Conservation (phyloP, 2,329 filamentous ascomycete species). For the Colletotrichum siamense region DNA sequence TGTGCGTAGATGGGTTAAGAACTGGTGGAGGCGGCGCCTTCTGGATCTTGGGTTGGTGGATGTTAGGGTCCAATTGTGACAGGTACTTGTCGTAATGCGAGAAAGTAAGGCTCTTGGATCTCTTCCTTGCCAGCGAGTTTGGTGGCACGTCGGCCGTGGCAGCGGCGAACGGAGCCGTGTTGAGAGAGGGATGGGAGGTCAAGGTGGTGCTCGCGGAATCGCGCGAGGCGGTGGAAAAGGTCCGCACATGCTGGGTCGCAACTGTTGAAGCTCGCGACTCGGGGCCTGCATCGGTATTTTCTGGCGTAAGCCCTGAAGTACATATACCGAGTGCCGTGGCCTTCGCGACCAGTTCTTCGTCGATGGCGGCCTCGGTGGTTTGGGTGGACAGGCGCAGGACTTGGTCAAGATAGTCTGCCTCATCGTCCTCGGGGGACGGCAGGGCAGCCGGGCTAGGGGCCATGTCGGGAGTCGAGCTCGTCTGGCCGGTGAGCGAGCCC, state of each 20-base stretch:
- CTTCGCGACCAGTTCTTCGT: conserved; percentile 38
- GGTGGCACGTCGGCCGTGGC: conserved; percentile 25
- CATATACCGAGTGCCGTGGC: conserved; percentile 42
- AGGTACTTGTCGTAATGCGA: conserved; percentile 59
- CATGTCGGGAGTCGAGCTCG: conserved; percentile 13
- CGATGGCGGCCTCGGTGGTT: conserved; percentile 43
- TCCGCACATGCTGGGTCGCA: conserved; percentile 46
- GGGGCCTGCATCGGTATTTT: conserved; percentile 42
- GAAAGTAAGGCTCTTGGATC: conserved; percentile 49
- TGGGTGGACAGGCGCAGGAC: conserved; percentile 41
- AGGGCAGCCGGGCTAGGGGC: background rate
- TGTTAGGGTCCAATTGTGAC: conserved; percentile 46
- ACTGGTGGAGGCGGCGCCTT: conserved; percentile 34
- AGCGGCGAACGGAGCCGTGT: conserved; percentile 26
- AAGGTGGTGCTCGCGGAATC: conserved; percentile 44
- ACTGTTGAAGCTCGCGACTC: conserved; percentile 48
- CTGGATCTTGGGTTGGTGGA: conserved; percentile 47
- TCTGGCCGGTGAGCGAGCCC: conserved; percentile 17
- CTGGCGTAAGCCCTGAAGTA: conserved; percentile 30
- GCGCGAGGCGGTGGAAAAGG: conserved; percentile 47
- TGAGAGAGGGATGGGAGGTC: conserved; percentile 49
- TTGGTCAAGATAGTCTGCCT: conserved; percentile 41
- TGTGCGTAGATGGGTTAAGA: conserved; percentile 37
- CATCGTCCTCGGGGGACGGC: conserved; percentile 40
- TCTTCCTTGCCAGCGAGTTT: conserved; percentile 13